A percentile compares a stretch with the other conserved stretches of the same genome.
These are phyloP conservation scores for Blastobotrys mokoenaii DNA, from an alignment of 805 yeast genomes.

Conservation along the genomic window DNA sequence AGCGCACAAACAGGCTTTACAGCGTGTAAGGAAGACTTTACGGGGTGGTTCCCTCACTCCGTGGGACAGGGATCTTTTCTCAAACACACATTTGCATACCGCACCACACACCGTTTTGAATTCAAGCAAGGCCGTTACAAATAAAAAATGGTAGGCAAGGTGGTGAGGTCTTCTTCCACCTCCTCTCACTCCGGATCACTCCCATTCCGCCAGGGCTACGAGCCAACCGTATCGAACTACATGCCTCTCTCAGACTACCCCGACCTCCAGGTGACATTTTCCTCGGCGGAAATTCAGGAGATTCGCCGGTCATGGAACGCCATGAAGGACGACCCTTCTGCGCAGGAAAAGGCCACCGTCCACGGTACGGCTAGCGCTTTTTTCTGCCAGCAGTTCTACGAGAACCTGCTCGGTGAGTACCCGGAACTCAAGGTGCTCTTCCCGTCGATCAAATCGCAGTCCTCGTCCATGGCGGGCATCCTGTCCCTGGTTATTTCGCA, in stretches of 20 bases:
- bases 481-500: constrained; percentile 57
- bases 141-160: too few species aligned
- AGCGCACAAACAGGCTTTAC: too few species aligned
- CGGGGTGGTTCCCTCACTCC: too few species aligned
- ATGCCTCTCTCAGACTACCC: constrained; percentile 9
- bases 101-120: too few species aligned
- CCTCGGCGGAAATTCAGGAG: constrained; percentile 12
- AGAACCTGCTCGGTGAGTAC: constrained; percentile 53
- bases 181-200: too few species aligned
- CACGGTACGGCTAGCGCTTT: constrained; percentile 42
- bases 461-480: constrained; percentile 73
- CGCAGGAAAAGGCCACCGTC: constrained; percentile 16
- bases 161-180: too few species aligned
- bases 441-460: constrained; percentile 73
- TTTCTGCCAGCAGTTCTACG: constrained; percentile 70
- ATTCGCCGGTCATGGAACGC: constrained; percentile 13
- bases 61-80: too few species aligned
- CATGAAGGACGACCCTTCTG: constrained; percentile 19
- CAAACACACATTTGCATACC: too few species aligned
- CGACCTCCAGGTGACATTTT: constrained; percentile 14
- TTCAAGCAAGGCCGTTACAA: too few species aligned
- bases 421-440: constrained; percentile 54
- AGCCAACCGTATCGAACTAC: too few species aligned
- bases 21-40: too few species aligned
- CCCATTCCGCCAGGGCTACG: too few species aligned